These are phyloP conservation scores for Radiomyces spectabilis DNA, from an alignment of 192 early-diverging fungal species.

Conservation along the genomic window DNA sequence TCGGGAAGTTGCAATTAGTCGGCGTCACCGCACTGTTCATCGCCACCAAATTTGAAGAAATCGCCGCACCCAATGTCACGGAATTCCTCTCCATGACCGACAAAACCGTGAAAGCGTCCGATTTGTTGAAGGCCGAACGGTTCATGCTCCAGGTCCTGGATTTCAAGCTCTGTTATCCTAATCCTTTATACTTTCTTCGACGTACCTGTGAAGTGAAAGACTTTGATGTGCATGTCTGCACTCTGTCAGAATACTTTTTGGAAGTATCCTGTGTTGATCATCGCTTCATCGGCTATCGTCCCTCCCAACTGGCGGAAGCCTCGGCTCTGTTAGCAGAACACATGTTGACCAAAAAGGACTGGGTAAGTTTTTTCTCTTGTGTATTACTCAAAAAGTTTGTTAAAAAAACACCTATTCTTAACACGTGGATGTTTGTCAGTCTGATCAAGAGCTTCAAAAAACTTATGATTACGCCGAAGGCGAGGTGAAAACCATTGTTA, in stretches of 20 bases:
- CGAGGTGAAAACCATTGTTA: slow-evolving; percentile 54
- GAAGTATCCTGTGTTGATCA: slow-evolving; percentile 89
- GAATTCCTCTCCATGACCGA: slow-evolving; percentile 87
- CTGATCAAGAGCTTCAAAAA: no score
- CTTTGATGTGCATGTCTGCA: slow-evolving; percentile 87
- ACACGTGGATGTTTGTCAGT: no score
- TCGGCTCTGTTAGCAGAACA: slow-evolving; percentile 71
- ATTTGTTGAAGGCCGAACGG: slow-evolving; percentile 87
- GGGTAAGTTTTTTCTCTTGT: slow-evolving; percentile 62
- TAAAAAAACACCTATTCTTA: no score
- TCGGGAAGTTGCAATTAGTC: slow-evolving; percentile 90
- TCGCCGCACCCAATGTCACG: slow-evolving; percentile 69
- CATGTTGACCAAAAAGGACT: slow-evolving; percentile 67
- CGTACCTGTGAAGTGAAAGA: slow-evolving; percentile 82
- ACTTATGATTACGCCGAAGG: slow-evolving; percentile 62
- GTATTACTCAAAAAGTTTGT: no score
- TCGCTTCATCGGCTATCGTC: slow-evolving; percentile 58
- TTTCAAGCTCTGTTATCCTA: slow-evolving; percentile 85
- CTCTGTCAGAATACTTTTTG: slow-evolving; percentile 93
- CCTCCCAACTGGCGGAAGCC: slow-evolving; percentile 74
- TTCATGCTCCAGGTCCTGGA: slow-evolving; percentile 83
- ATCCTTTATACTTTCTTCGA: slow-evolving; percentile 88
- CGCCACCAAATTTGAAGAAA: slow-evolving; percentile 95
- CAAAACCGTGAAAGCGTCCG: slow-evolving; percentile 67
- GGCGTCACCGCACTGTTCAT: slow-evolving; percentile 87